Evolutionary conservation across 352 stramenopile species (phyloP).

Genomic region (Phytophthora litchii): DNA sequence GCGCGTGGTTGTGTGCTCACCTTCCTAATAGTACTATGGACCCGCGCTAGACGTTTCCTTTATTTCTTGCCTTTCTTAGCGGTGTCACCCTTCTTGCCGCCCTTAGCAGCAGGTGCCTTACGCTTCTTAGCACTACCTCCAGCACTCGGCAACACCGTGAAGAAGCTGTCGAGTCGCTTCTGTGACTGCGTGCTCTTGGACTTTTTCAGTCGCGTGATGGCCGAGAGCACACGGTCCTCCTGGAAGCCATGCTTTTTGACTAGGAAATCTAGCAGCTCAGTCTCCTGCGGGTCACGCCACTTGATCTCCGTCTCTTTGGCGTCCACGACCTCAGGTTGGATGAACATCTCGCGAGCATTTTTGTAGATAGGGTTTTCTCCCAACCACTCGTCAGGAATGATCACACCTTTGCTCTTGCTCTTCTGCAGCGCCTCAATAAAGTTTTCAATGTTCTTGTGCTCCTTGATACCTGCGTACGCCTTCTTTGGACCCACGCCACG

Average conservation of each 20-base stretch:
- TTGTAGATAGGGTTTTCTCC: conserved; percentile 93
- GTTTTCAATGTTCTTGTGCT: conserved; percentile 96
- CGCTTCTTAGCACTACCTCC: conserved; percentile 57
- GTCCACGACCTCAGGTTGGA: conserved; percentile 73
- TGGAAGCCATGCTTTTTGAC: conserved; percentile 98
- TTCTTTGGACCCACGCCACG: conserved; percentile 98
- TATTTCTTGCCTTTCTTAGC: conserved; percentile 78
- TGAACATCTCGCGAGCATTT: conserved; percentile 93
- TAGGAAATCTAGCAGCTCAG: conserved; percentile 93
- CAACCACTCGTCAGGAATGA: conserved; percentile 87
- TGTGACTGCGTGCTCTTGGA: conserved; percentile 95
- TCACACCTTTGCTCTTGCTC: conserved; percentile 80
- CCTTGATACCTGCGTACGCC: conserved; percentile 95
- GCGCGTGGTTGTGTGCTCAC: conserved; percentile 10
- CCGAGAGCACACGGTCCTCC: conserved; percentile 89
- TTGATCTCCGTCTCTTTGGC: conserved; percentile 89
- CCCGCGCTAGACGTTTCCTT: background rate
- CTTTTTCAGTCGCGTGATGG: conserved; percentile 97
- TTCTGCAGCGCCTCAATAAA: conserved; percentile 93
- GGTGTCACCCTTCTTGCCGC: conserved; percentile 30
- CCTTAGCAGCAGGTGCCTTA: conserved; percentile 54
- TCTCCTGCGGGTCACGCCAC: conserved; percentile 93
- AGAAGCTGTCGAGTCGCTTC: conserved; percentile 97
- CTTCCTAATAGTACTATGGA: conserved; percentile 30
- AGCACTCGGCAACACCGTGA: conserved; percentile 81